Evolutionary conservation across 1,284 basidiomycete genomes (phyloP), one percentile per base, ranked within the genome.

Genomic region (Caloboletus firmus): DNA sequence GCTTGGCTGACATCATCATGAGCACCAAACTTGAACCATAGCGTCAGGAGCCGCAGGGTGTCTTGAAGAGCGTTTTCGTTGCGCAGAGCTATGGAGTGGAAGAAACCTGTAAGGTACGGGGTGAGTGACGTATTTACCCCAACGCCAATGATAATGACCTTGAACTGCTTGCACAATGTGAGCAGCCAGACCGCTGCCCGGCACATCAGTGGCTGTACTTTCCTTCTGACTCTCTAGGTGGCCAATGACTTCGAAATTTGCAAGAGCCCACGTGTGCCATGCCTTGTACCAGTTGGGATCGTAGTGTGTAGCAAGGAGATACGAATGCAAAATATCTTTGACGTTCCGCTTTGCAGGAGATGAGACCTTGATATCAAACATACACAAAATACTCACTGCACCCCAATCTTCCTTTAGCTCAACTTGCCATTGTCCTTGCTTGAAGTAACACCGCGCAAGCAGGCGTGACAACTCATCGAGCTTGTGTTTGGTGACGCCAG

Each of bases 21-120:
- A 46, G 89, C 86, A 13, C 97, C 97, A 69, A 92, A 99, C 68
- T 97, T 97, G 81, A 99, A 99, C 97, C 97, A 99, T 7, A 99
- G 76, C 0, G 97, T 98, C 34, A 99, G 78, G 15, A 99, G 77
- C 34, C 97, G 86, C 30, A 99, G 79, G 2, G 93, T 98, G 64
- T 99, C 97, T 70, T 99, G 97, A 22, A 99, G 76, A 5, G 95
- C 89, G 68, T 97, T 95, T 63, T 93, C 90, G 56, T 88, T 95
- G 34, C 86, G 90, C 40, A 98, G 77, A 17, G 92, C 84, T 60
- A 99, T 98, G 0, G 97, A 99, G 11, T 90, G 87, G 84, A 99
- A 95, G 79, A 99, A 95, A 13, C 94, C 94, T 89, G 59, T 26
- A 26, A 40, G 22, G 32, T 36, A 50, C 48, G 20, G 40, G 43